A percentile compares a stretch with the other conserved stretches of the same genome.
Conservation (phyloP, 2,329 filamentous ascomycete genomes). For the Xylariaceae sp. region DNA sequence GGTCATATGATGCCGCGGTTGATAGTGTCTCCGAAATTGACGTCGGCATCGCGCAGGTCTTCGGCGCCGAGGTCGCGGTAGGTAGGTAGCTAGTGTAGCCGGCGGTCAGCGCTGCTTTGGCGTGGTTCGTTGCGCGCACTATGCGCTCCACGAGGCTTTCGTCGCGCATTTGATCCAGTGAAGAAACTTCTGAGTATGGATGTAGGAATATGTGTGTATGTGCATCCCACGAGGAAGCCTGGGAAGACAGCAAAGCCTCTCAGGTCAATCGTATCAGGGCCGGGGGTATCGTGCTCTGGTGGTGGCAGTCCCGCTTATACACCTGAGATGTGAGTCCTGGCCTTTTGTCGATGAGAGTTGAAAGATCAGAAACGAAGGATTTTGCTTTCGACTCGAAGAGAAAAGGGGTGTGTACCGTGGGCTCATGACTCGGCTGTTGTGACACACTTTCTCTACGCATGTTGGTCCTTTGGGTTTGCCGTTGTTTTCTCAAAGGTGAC, state of each 20-base stretch:
- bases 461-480: not conserved
- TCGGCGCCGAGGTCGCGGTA: conserved; percentile 61
- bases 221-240: conserved; percentile 54
- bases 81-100: conserved; percentile 58
- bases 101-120: conserved; percentile 54
- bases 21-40: conserved; percentile 54
- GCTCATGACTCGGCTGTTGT: conserved; percentile 5
- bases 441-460: conserved; percentile 11
- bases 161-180: conserved; percentile 56
- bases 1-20: conserved; percentile 56
- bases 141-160: conserved; percentile 59
- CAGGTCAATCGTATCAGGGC: conserved; percentile 52
- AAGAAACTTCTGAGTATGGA: conserved; percentile 42
- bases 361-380: conserved; percentile 24
- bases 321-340: conserved; percentile 31
- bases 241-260: conserved; percentile 54
- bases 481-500: too few species aligned
- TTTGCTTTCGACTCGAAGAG: conserved; percentile 34
- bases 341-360: conserved; percentile 25
- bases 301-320: conserved; percentile 17
- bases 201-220: conserved; percentile 62
- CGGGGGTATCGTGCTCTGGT: conserved; percentile 11
- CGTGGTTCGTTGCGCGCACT: conserved; percentile 57
- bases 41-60: conserved; percentile 52
- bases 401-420: conserved; percentile 30